Percentiles rank a stretch among this genome's conserved stretches.
Evolutionary conservation across 2,329 filamentous ascomycete genomes (phyloP).

Genomic region (Herpomyces periplanetae): DNA sequence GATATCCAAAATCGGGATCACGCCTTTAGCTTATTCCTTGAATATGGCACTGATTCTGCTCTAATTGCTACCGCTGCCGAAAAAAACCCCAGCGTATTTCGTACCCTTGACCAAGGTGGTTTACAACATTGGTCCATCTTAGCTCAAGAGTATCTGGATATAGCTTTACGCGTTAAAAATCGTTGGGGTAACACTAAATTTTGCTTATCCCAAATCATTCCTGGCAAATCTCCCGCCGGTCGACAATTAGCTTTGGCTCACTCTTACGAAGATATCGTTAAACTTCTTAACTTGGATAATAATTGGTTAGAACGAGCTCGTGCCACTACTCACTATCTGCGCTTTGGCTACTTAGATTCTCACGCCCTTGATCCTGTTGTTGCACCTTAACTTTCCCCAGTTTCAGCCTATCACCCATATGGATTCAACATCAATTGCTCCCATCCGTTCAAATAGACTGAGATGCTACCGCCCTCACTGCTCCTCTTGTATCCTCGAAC

Average conservation of each 20-base stretch:
- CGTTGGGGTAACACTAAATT: conserved; percentile 77
- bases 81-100: conserved; percentile 60
- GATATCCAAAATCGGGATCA: conserved; percentile 42
- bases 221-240: conserved; percentile 28
- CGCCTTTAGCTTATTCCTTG: conserved; percentile 24
- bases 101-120: conserved; percentile 24
- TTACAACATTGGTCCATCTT: conserved; percentile 33
- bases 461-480: too few species aligned
- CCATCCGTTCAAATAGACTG: too few species aligned
- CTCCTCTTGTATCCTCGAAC: too few species aligned
- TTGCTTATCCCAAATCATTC: conserved; percentile 43
- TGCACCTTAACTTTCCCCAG: too few species aligned
- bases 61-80: conserved; percentile 93
- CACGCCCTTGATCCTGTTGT: too few species aligned
- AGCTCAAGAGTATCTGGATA: conserved; percentile 29
- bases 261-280: conserved; percentile 27
- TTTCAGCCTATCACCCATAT: too few species aligned
- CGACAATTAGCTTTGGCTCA: conserved; percentile 20
- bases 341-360: too few species aligned
- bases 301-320: too few species aligned
- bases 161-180: conserved; percentile 38
- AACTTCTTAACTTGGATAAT: conserved; percentile 20
- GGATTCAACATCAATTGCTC: too few species aligned
- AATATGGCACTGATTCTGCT: conserved; percentile 60
- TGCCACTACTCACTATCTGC: too few species aligned